Evolutionary conservation across 2,329 filamentous ascomycete species (phyloP), one percentile per base, ranked within the genome.

Genomic region (Mollisia scopiformis): DNA sequence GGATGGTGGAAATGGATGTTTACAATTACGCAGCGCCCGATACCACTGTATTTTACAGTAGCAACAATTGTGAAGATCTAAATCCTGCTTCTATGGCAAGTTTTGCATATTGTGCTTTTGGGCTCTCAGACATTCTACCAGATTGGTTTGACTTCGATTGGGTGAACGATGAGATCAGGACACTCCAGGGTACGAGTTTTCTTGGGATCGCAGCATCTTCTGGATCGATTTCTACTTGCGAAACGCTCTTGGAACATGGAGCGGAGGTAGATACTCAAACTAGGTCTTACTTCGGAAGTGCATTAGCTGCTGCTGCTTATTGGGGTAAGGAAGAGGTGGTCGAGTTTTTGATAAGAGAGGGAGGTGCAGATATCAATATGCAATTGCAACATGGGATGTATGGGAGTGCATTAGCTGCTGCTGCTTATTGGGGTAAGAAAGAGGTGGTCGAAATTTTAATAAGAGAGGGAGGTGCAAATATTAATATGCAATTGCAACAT

Each of bases 401-500:
- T 27, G 33, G 52, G 16, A 55, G 52, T 43, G 33, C 52, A 8
- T n/a, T 55, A 30, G 33, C 14, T 43, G 46, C 47, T 52, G 46
- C 33, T 28, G 25, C 23, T 7, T 3, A 25, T 14, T 3, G 1
- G 4, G 31, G 33, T 4, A 5, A 21, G 8, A 31, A 28, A 53
- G 46, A 53, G 25, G 43, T 55, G n/a, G 35, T 58, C 3, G 16
- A 52, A 10, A 14, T 51, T 21, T 43, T 52, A 23, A 31, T 58
- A 16, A 28, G 35, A 27, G 39, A 55, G 14, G 21, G 30, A 25
- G 51, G 39, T 33, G 41, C 57, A 41, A 41, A 50, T 5, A 43
- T 59, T 10, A 55, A 59, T 55, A 50, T 55, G 51, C 51, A 59
- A 14, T 31, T 59, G 7, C 21, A 51, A 23, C 31, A 50, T 51